Percentiles rank a stretch among this genome's conserved stretches.
These are phyloP conservation scores for Trichoderma atrobrunneum DNA, from an alignment of 2,329 filamentous ascomycete species.

Conservation along the genomic window DNA sequence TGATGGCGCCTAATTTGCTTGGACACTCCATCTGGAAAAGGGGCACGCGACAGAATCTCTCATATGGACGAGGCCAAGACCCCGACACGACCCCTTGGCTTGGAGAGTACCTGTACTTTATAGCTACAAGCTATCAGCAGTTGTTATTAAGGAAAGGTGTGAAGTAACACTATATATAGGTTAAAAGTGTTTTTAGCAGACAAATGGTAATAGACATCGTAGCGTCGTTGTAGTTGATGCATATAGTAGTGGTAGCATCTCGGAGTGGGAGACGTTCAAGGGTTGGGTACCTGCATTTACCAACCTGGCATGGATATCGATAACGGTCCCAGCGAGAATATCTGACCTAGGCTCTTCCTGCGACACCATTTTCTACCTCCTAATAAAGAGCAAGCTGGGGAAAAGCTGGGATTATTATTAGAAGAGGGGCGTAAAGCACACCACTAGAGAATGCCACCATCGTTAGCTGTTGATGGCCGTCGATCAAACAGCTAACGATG, in stretches of 20 bases:
- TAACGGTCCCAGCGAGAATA: background rate
- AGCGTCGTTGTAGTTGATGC: background rate
- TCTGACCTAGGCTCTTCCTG: background rate
- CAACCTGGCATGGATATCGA: background rate
- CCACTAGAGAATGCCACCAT: background rate
- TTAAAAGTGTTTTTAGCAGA: background rate
- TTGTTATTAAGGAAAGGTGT: background rate
- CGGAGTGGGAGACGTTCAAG: background rate
- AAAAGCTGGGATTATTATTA: background rate
- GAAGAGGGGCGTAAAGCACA: background rate
- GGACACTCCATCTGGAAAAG: conserved; percentile 12
- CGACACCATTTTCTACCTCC: background rate
- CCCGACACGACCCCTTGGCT: background rate
- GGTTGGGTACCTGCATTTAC: background rate
- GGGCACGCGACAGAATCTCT: conserved; percentile 7
- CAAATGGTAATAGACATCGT: background rate
- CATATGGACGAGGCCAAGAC: background rate
- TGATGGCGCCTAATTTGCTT: background rate
- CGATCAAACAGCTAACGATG: background rate
- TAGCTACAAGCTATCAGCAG: background rate
- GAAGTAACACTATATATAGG: background rate
- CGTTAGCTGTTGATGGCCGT: background rate
- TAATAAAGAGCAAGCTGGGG: background rate
- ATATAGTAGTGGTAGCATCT: background rate
- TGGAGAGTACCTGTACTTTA: background rate